Evolutionary conservation across 768 basidiomycete species (phyloP).

Genomic region (Ramaria sp.): DNA sequence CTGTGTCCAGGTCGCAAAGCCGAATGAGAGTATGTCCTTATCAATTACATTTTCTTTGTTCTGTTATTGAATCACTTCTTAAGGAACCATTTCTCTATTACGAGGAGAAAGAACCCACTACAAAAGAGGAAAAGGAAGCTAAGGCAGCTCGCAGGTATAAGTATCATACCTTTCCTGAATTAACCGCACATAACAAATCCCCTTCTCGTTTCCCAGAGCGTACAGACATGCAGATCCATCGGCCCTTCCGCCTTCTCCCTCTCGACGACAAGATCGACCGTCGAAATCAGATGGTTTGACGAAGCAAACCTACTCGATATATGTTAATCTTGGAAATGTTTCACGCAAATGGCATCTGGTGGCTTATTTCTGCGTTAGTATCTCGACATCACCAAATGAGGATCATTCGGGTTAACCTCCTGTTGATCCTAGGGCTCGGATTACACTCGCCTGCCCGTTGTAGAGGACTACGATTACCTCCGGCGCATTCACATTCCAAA

Average conservation of each 20-base stretch:
- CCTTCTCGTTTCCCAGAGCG: constrained; percentile 27
- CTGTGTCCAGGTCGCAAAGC: constrained; percentile 59
- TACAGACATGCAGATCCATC: constrained; percentile 51
- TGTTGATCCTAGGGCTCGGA: constrained; percentile 46
- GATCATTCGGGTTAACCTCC: background rate
- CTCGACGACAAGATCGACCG: constrained; percentile 62
- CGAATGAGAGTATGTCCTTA: constrained; percentile 46
- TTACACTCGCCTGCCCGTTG: constrained; percentile 56
- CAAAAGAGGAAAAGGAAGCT: constrained; percentile 66
- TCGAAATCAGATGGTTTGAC: constrained; percentile 74
- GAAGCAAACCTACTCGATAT: constrained; percentile 77
- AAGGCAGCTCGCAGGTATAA: constrained; percentile 65
- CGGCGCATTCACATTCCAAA: constrained; percentile 55
- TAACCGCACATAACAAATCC: background rate
- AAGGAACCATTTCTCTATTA: constrained; percentile 66
- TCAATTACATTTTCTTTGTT: background rate
- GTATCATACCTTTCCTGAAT: background rate
- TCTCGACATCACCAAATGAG: background rate
- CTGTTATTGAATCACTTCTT: too few relatives aligned
- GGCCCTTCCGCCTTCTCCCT: constrained; percentile 38
- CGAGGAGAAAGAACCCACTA: constrained; percentile 74
- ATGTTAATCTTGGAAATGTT: constrained; percentile 48
- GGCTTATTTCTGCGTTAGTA: constrained; percentile 65
- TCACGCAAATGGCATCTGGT: constrained; percentile 77
- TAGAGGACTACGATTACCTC: constrained; percentile 68